These are phyloP conservation scores for Lophiostoma macrostomum DNA, from an alignment of 495 filamentous ascomycete species.

Conservation along the genomic window DNA sequence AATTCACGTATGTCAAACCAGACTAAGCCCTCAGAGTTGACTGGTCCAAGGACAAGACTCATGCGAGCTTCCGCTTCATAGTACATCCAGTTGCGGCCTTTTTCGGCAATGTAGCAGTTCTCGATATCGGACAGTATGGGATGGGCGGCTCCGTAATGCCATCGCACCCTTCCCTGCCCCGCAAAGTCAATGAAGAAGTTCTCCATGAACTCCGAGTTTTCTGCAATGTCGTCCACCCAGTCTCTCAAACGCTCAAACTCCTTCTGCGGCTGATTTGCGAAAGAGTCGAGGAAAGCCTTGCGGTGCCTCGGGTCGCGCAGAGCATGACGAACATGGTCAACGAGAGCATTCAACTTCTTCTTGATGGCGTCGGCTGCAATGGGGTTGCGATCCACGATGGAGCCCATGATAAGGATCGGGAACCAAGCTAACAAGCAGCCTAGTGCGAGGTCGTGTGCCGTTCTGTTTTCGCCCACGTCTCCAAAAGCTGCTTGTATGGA, in stretches of 20 bases:
- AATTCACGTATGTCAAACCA: constrained; percentile 48
- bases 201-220: constrained; percentile 15
- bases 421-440: constrained; percentile 1
- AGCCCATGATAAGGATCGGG: constrained; percentile 1
- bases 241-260: too few species aligned
- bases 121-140: too few species aligned
- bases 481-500: too few species aligned
- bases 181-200: constrained; percentile 44
- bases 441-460: neutral
- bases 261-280: too few species aligned
- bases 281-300: too few species aligned
- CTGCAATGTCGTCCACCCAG: too few species aligned
- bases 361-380: neutral
- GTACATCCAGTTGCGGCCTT: constrained; percentile 43
- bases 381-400: constrained; percentile 5
- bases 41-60: constrained; percentile 39
- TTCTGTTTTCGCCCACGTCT: neutral
- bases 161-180: constrained; percentile 49
- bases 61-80: constrained; percentile 39
- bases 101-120: too few species aligned
- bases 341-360: constrained; percentile 11
- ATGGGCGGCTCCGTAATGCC: constrained; percentile 48
- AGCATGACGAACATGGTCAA: too few species aligned
- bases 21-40: constrained; percentile 36
- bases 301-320: too few species aligned